These are phyloP conservation scores for Trichoderma virens DNA, from an alignment of 495 filamentous ascomycete genomes.

Conservation along the genomic window DNA sequence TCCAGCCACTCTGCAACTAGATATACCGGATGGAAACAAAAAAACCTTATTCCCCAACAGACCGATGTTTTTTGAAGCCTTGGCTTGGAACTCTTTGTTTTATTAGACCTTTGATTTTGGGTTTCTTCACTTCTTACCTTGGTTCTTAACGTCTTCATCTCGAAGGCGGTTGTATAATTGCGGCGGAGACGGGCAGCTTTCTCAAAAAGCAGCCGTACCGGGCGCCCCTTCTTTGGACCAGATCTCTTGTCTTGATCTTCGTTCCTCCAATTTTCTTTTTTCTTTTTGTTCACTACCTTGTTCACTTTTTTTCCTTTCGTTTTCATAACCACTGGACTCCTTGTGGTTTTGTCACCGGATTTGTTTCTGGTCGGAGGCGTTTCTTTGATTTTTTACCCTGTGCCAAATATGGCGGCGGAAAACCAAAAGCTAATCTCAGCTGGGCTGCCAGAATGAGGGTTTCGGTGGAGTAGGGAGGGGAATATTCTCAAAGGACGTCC, in stretches of 20 bases:
- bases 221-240: background rate
- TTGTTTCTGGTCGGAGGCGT: background rate
- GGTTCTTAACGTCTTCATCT: background rate
- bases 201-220: background rate
- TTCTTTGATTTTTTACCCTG: background rate
- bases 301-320: background rate
- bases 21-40: background rate
- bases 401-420: background rate
- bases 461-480: background rate
- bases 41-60: background rate
- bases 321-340: background rate
- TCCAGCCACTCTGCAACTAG: background rate
- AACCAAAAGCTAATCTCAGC: background rate
- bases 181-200: background rate
- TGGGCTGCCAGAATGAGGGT: background rate
- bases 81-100: background rate
- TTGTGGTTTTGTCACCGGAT: background rate
- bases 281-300: background rate
- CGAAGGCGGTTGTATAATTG: background rate
- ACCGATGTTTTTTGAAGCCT: background rate
- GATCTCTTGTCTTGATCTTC: background rate
- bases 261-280: background rate
- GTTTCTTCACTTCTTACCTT: background rate
- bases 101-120: constrained; percentile 1
- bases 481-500: background rate